A percentile compares a stretch with the other conserved stretches of the same genome.
Conservation (phyloP, 495 filamentous ascomycete genomes). For the Tuber indicum region DNA sequence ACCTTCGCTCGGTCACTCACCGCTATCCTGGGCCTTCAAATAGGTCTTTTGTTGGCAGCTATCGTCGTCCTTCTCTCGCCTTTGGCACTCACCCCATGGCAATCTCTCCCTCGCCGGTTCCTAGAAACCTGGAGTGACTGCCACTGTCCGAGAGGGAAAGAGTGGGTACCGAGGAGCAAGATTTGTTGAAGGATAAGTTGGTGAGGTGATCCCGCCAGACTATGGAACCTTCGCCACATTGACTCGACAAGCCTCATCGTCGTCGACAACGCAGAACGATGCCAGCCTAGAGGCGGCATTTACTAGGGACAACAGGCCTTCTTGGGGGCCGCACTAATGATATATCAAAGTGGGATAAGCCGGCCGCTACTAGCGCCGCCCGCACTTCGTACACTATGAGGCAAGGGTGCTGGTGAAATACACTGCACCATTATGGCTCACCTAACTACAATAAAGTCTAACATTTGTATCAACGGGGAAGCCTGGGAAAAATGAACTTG, state of each 20-base stretch:
- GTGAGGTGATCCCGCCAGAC: conserved; percentile 13
- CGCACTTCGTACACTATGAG: conserved; percentile 78
- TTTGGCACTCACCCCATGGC: conserved; percentile 29
- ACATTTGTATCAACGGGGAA: conserved; percentile 61
- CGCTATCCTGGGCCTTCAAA: neutral
- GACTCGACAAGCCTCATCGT: neutral
- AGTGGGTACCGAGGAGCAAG: conserved; percentile 65
- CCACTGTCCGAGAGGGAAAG: conserved; percentile 57
- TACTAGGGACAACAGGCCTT: conserved; percentile 52
- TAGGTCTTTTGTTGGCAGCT: conserved; percentile 29
- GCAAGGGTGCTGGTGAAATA: conserved; percentile 59
- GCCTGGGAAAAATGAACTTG: no score
- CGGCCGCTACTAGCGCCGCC: conserved; percentile 63
- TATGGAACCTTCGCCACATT: conserved; percentile 17
- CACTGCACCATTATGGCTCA: conserved; percentile 57
- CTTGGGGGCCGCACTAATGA: conserved; percentile 41
- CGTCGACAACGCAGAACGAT: neutral
- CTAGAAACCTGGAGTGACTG: conserved; percentile 50
- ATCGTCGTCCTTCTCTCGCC: conserved; percentile 31
- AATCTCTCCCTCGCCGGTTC: conserved; percentile 38
- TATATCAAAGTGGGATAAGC: conserved; percentile 67
- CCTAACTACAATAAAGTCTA: conserved; percentile 67
- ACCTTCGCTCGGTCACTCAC: neutral
- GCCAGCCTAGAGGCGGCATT: neutral
- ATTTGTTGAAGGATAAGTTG: conserved; percentile 53